Percentiles rank a stretch among this genome's conserved stretches.
Evolutionary conservation across 768 basidiomycete species (phyloP).

Genomic region (Collybiopsis luxurians): DNA sequence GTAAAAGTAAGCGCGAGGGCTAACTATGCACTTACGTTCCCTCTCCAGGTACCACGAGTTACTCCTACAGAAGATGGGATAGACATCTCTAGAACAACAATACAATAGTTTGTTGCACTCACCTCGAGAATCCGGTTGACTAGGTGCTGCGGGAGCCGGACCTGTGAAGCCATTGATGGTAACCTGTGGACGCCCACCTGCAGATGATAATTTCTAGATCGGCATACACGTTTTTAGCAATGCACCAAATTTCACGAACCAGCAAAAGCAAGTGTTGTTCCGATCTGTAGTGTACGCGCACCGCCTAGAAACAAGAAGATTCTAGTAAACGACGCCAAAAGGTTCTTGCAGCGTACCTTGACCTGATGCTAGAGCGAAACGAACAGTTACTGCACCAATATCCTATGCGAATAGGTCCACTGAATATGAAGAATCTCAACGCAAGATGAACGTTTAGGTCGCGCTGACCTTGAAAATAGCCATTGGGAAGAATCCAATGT

Average conservation of each 20-base stretch:
- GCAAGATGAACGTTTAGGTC: background rate
- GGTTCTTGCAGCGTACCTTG: slow-evolving; percentile 14
- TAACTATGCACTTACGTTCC: slow-evolving; percentile 25
- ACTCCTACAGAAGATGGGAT: slow-evolving; percentile 19
- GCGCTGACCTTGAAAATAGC: slow-evolving; percentile 29
- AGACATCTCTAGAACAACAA: background rate
- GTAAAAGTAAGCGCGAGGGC: background rate
- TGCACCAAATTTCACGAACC: slow-evolving; percentile 14
- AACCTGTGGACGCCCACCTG: slow-evolving; percentile 31
- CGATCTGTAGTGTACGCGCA: slow-evolving; percentile 33
- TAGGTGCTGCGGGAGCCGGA: slow-evolving; percentile 27
- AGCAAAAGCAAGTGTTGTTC: slow-evolving; percentile 34
- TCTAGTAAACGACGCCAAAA: background rate
- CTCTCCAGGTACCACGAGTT: slow-evolving; percentile 35
- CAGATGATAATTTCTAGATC: background rate
- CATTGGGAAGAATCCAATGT: slow-evolving; percentile 29
- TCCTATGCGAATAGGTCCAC: slow-evolving; percentile 10
- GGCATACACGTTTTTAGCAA: background rate
- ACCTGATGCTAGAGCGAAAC: slow-evolving; percentile 24
- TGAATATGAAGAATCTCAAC: no score
- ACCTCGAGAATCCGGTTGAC: slow-evolving; percentile 31
- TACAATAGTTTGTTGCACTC: background rate
- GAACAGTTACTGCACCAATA: slow-evolving; percentile 30
- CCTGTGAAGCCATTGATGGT: slow-evolving; percentile 28
- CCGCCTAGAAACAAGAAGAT: slow-evolving; percentile 14